Evolutionary conservation across 2,329 filamentous ascomycete genomes (phyloP).

Genomic region (Phialocephala subalpina): DNA sequence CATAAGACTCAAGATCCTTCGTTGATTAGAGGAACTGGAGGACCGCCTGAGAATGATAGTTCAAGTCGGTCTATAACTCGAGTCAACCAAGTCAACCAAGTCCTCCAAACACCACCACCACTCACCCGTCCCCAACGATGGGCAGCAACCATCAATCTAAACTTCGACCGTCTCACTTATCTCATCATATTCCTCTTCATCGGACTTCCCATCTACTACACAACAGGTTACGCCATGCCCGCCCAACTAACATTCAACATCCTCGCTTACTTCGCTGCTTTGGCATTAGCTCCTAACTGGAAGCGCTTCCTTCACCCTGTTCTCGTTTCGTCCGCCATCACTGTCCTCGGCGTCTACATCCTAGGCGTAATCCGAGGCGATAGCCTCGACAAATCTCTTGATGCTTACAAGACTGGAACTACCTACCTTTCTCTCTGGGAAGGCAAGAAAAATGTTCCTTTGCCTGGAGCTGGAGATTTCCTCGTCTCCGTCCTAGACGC

Average conservation of each 20-base stretch:
- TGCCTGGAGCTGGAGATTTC: conserved; percentile 64
- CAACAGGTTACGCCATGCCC: conserved; percentile 57
- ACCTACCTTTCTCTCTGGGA: conserved; percentile 62
- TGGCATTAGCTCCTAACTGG: conserved; percentile 57
- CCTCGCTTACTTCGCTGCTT: conserved; percentile 59
- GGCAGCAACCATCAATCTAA: conserved; percentile 54
- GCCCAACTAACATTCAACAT: conserved; percentile 55
- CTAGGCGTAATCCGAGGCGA: conserved; percentile 56
- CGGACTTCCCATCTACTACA: conserved; percentile 63
- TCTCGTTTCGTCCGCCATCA: conserved; percentile 60
- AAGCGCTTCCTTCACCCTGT: conserved; percentile 64
- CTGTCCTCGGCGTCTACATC: conserved; percentile 61
- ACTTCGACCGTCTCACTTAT: conserved; percentile 58
- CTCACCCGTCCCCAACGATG: conserved; percentile 57
- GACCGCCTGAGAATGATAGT: conserved; percentile 36
- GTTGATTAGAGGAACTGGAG: conserved; percentile 39
- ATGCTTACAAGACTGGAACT: conserved; percentile 58
- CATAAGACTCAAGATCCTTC: conserved; percentile 41
- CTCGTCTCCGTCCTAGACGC: conserved; percentile 63
- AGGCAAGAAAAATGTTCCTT: conserved; percentile 39
- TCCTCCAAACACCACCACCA: conserved; percentile 51
- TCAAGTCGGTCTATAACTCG: conserved; percentile 8
- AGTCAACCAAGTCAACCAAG: conserved; percentile 28
- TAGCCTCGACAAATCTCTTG: conserved; percentile 51
- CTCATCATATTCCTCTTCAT: conserved; percentile 54